Evolutionary conservation across 2,329 filamentous ascomycete genomes (phyloP).

Genomic region (Hymenoscyphus linearis): DNA sequence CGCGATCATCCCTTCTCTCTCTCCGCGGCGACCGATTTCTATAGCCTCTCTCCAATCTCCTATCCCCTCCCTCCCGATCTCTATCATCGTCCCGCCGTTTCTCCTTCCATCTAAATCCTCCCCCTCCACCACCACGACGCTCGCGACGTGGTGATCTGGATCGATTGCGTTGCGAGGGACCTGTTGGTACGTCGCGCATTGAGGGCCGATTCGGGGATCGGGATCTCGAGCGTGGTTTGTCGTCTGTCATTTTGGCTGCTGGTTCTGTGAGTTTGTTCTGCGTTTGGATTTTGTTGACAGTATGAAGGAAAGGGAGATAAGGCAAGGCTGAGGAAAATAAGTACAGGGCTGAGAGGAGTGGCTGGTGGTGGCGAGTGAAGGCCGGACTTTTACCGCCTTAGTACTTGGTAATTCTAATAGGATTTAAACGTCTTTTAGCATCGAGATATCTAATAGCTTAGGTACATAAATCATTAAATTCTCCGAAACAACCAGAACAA

Average conservation of each 20-base stretch:
- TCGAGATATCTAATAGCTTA: no score
- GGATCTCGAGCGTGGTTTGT: slow-evolving; percentile 24
- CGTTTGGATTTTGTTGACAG: neutral
- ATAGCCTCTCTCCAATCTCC: slow-evolving; percentile 49
- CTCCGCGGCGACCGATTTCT: slow-evolving; percentile 34
- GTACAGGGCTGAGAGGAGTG: neutral
- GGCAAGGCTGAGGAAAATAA: neutral
- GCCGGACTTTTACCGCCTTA: no score
- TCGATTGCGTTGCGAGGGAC: slow-evolving; percentile 27
- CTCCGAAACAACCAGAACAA: no score
- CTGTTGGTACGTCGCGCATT: slow-evolving; percentile 18
- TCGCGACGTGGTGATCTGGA: slow-evolving; percentile 31
- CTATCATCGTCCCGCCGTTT: slow-evolving; percentile 43
- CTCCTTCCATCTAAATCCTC: slow-evolving; percentile 57
- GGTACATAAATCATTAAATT: no score
- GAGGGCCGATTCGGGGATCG: slow-evolving; percentile 22
- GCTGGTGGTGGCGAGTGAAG: no score
- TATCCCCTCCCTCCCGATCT: slow-evolving; percentile 40
- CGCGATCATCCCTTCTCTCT: slow-evolving; percentile 19
- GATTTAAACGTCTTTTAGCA: no score
- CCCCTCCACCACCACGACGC: slow-evolving; percentile 31
- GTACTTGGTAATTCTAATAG: no score
- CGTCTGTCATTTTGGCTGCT: slow-evolving; percentile 17
- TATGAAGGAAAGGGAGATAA: neutral
- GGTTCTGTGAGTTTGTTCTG: neutral